Base-by-base conservation (phyloP, 2,329 filamentous ascomycete genomes). In the Alternaria ethzedia region DNA sequence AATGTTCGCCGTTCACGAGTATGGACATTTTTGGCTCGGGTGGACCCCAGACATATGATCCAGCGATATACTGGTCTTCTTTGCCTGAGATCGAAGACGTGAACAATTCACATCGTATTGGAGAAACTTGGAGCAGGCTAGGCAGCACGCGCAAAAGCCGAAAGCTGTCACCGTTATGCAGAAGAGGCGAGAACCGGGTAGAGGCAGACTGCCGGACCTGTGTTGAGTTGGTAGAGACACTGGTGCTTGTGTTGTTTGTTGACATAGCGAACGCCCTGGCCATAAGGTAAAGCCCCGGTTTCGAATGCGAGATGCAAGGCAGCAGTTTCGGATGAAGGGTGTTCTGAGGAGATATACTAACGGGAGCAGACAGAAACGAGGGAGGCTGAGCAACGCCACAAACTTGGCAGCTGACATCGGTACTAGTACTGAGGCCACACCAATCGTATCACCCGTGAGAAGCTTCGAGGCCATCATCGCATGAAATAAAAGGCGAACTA, bases 111-210 rank as follows among this genome's bases (percentile, higher is more conserved):
- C 47, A 51, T 32, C 20, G 47, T 26, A 51, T 1, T 8, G 47
- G 17, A 15, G 47, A 23, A 20, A 11, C 32, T 0, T 36, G 32
- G 32, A 15, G 0, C 17, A 7, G 6, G 26, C 12, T 32, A 32
- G 47, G 28, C 25, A 51, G 47, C 25, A 51, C 26, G 26, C 47
- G 47, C 26, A 51, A 6, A 51, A 51, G 26, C 23, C 47, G 26
- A 3, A 51, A 51, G 12, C 47, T 51, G 28, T 51, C 47, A 9
- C 47, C 28, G 47, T 51, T 5, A 1, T 6, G 17, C 26, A 17
- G 3, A 51, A 51, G 47, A 51, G 47, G 47, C 13, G 17, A 32
- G 26, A 7, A 51, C 6, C 47, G 26, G 5, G 17, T 21, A 21
- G 17, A 51, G 10, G 17, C 26, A 32, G 26, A 1, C 6, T 32